These are phyloP conservation scores for Triglochin maritima DNA, from an alignment of 106 monocot genomes.

Conservation along the genomic window DNA sequence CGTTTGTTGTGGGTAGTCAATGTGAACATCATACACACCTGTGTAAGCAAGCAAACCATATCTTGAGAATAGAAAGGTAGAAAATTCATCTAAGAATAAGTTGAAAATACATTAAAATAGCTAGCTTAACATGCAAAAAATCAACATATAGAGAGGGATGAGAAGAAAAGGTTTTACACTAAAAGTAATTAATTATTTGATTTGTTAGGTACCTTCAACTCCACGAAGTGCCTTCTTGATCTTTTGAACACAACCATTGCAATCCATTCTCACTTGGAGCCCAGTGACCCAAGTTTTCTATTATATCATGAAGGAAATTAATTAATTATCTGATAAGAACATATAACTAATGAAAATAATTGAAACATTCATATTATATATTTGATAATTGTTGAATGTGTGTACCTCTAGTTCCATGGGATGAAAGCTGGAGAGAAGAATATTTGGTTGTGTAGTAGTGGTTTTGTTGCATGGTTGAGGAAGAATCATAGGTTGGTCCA, in stretches of 20 bases:
- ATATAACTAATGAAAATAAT: not conserved
- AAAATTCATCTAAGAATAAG: no score
- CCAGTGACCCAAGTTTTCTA: constrained; percentile 38
- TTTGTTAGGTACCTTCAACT: constrained; percentile 31
- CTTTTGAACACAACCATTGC: constrained; percentile 49
- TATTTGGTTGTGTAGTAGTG: not conserved
- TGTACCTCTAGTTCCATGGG: constrained; percentile 5
- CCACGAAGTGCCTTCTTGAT: constrained; percentile 38
- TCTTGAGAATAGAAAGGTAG: no score
- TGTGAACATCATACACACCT: constrained; percentile 34
- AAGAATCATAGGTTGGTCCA: not conserved
- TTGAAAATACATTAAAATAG: no score
- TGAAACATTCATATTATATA: no score
- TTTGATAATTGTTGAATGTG: no score
- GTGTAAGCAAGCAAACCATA: not conserved
- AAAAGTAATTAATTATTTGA: not conserved
- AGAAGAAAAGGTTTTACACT: not conserved
- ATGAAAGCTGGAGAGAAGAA: not conserved
- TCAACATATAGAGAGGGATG: not conserved
- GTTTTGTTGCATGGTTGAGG: not conserved
- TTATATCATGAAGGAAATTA: not conserved
- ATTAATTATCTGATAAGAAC: not conserved
- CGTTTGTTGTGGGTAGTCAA: constrained; percentile 41
- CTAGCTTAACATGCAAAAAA: no score
- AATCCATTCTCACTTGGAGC: constrained; percentile 55